Conservation (phyloP, 208 protist genomes). For the Herpetomonas tarakana region DNA sequence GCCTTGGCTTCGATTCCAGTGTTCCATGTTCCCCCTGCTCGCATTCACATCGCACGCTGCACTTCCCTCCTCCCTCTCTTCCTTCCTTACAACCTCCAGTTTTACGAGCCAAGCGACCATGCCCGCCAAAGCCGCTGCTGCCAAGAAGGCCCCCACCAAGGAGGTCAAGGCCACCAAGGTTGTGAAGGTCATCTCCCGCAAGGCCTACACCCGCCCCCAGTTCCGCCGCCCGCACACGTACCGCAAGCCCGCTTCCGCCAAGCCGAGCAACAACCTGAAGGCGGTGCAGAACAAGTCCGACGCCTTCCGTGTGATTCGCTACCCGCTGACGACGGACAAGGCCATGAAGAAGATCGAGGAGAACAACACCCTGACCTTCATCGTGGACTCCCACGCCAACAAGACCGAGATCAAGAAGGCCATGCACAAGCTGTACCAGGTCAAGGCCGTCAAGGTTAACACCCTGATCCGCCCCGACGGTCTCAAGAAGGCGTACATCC, state of each 20-base stretch:
- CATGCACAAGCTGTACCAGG: conserved; percentile 97
- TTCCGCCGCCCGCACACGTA: conserved; percentile 98
- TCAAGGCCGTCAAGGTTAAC: conserved; percentile 98
- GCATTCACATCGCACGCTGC: too few species aligned
- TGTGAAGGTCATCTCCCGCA: conserved; percentile 88
- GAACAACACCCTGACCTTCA: conserved; percentile 99
- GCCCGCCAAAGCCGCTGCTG: conserved; percentile 48
- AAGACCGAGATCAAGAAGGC: conserved; percentile 99
- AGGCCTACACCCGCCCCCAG: conserved; percentile 94
- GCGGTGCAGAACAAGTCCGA: conserved; percentile 75
- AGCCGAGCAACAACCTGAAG: conserved; percentile 92
- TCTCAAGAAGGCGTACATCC: conserved; percentile 99
- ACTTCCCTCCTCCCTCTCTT: too few species aligned
- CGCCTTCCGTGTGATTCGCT: conserved; percentile 94
- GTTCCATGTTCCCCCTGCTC: too few species aligned
- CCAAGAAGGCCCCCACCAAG: conserved; percentile 49
- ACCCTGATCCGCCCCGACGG: conserved; percentile 98
- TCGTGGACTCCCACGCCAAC: conserved; percentile 96
- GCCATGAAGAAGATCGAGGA: conserved; percentile 99
- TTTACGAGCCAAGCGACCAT: too few species aligned
- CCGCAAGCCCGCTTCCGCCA: conserved; percentile 72
- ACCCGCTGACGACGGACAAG: conserved; percentile 98
- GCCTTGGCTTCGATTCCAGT: too few species aligned
- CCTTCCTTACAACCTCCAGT: too few species aligned
- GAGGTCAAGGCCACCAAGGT: conserved; percentile 74